Percentiles rank a stretch among this genome's conserved stretches.
These are phyloP conservation scores for Tolypocladium endophyticum DNA, from an alignment of 2,329 filamentous ascomycete genomes.

Conservation along the genomic window DNA sequence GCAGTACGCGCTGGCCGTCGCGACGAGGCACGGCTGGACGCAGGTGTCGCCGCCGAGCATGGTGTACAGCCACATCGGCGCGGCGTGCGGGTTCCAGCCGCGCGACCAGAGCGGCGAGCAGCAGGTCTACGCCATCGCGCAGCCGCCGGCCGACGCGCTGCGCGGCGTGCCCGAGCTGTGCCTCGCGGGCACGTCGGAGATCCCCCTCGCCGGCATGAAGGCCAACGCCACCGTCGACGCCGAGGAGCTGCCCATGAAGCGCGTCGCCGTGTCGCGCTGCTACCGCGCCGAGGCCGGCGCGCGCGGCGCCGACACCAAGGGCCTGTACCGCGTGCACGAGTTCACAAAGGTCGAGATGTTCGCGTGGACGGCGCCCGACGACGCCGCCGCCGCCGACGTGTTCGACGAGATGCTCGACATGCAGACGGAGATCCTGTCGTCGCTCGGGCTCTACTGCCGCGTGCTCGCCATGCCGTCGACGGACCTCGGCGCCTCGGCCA, in stretches of 20 bases:
- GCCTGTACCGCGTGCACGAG: conserved; percentile 92
- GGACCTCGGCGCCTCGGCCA: conserved; percentile 83
- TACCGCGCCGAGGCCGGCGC: conserved; percentile 93
- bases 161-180: conserved; percentile 57
- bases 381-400: conserved; percentile 37
- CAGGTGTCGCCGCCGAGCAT: conserved; percentile 77
- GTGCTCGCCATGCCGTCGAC: conserved; percentile 84
- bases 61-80: conserved; percentile 83
- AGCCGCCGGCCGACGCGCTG: conserved; percentile 50
- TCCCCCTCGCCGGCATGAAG: conserved; percentile 85
- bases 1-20: conserved; percentile 70
- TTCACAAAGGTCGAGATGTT: conserved; percentile 99
- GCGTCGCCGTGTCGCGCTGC: conserved; percentile 80
- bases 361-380: conserved; percentile 65
- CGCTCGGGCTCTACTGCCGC: conserved; percentile 73
- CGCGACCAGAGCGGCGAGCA: conserved; percentile 84
- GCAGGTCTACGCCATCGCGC: conserved; percentile 76
- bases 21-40: conserved; percentile 65
- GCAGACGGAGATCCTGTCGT: conserved; percentile 71
- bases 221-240: conserved; percentile 60
- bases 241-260: conserved; percentile 60
- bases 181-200: conserved; percentile 85
- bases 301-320: conserved; percentile 82
- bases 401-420: conserved; percentile 83
- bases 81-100: conserved; percentile 89